phyloP scores from a whole-genome alignment of 2,329 filamentous ascomycete genomes.

The Colletotrichum tamarilloi region DNA sequence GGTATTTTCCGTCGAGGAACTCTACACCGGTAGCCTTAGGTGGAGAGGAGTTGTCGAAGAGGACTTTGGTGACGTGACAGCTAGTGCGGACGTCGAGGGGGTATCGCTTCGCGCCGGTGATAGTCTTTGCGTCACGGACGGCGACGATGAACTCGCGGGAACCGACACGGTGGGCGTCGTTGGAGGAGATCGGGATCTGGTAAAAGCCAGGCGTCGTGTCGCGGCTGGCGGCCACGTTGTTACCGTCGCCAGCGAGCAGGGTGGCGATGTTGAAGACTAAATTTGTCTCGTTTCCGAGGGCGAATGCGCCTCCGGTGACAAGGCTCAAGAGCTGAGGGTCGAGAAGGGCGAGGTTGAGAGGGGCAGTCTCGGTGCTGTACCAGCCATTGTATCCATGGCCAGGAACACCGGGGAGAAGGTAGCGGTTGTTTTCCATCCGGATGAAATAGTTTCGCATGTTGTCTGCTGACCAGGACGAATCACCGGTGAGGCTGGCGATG shows the following conservation, averaged over 20 bases:
- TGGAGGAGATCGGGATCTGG: slow-evolving; percentile 68
- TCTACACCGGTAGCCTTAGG: slow-evolving; percentile 61
- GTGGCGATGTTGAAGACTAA: slow-evolving; percentile 44
- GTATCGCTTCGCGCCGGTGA: slow-evolving; percentile 63
- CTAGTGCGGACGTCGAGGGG: slow-evolving; percentile 65
- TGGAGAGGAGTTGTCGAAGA: slow-evolving; percentile 51
- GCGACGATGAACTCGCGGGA: slow-evolving; percentile 66
- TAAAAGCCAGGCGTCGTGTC: slow-evolving; percentile 62
- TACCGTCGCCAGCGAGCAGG: slow-evolving; percentile 61
- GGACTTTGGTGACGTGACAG: slow-evolving; percentile 56
- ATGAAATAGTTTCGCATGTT: slow-evolving; percentile 70
- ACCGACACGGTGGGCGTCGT: slow-evolving; percentile 62
- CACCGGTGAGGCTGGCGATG: slow-evolving; percentile 65
- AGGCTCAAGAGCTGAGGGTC: slow-evolving; percentile 66
- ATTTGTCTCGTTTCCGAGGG: slow-evolving; percentile 51
- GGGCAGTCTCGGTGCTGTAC: slow-evolving; percentile 62
- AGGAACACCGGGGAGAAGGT: slow-evolving; percentile 52
- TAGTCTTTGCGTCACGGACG: slow-evolving; percentile 58
- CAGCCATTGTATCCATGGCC: slow-evolving; percentile 67
- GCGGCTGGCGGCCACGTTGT: slow-evolving; percentile 55
- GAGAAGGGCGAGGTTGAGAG: slow-evolving; percentile 60
- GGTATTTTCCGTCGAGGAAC: slow-evolving; percentile 56
- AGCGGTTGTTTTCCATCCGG: slow-evolving; percentile 64
- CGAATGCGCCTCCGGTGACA: slow-evolving; percentile 62
- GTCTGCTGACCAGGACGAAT: slow-evolving; percentile 62